Percentiles rank a stretch among this genome's conserved stretches.
Evolutionary conservation across 345 rosid species (phyloP).

Genomic region (Carallia pectinifolia): DNA sequence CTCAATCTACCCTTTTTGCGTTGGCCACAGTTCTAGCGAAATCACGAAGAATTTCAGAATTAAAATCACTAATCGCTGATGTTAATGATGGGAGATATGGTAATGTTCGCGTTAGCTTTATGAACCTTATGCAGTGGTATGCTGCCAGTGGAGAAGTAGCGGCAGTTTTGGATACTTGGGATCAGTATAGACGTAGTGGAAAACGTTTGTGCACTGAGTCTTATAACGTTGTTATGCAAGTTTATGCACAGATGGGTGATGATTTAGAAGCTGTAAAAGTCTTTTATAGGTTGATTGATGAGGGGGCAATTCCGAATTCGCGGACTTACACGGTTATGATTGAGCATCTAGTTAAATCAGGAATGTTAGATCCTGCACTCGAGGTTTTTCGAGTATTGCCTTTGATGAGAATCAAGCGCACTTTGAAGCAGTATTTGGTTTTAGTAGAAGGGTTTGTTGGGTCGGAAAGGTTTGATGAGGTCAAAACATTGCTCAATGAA

Average conservation of each 20-base stretch:
- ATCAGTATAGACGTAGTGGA: constrained; percentile 42
- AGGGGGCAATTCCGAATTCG: constrained; percentile 79
- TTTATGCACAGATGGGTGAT: constrained; percentile 42
- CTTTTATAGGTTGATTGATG: constrained; percentile 51
- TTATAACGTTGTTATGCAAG: constrained; percentile 59
- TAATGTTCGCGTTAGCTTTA: constrained; percentile 48
- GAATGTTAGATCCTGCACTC: constrained; percentile 62
- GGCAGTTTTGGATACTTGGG: constrained; percentile 60
- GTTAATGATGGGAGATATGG: constrained; percentile 48
- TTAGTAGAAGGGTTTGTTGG: constrained; percentile 54
- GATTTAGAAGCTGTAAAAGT: constrained; percentile 49
- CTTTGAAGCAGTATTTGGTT: constrained; percentile 59
- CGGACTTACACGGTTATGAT: constrained; percentile 78
- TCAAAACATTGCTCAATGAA: constrained; percentile 53
- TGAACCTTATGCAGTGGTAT: constrained; percentile 74
- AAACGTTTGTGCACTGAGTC: constrained; percentile 61
- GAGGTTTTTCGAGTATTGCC: constrained; percentile 62
- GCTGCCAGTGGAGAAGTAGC: constrained; percentile 49
- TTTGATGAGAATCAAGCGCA: constrained; percentile 72
- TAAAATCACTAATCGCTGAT: constrained; percentile 47
- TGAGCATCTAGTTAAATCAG: constrained; percentile 59
- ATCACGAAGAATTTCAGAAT: constrained; percentile 45
- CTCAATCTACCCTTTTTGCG: constrained; percentile 52
- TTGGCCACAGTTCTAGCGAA: constrained; percentile 72
- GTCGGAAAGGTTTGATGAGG: constrained; percentile 47